Percentiles rank a stretch among this genome's conserved stretches.
phyloP scores from a whole-genome alignment of 169 alveolate species.

The Plasmodium gonderi region DNA sequence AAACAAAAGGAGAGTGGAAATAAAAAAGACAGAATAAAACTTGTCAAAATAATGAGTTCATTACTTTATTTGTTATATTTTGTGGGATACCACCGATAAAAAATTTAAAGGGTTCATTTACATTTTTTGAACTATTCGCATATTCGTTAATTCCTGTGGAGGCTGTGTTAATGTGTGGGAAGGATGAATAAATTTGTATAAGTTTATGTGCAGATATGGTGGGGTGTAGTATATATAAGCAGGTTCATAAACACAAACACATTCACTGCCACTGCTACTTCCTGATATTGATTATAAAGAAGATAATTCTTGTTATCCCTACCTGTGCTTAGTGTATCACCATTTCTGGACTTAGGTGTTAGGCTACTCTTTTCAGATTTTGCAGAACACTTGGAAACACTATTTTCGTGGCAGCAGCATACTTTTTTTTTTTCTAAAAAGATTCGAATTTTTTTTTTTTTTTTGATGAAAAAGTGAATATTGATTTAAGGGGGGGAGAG shows the following conservation, averaged over 20 bases:
- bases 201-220: background rate
- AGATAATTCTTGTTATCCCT: background rate
- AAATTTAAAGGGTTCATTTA: conserved; percentile 65
- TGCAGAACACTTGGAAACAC: conserved; percentile 22
- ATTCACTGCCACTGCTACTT: background rate
- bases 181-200: background rate
- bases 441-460: background rate
- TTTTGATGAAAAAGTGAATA: background rate
- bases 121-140: conserved; percentile 12
- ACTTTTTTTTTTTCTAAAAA: conserved; percentile 36
- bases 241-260: background rate
- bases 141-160: conserved; percentile 66
- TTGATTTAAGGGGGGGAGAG: background rate
- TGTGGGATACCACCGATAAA: conserved; percentile 74
- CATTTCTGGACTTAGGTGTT: conserved; percentile 15
- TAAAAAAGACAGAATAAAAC: background rate
- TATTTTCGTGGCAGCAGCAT: conserved; percentile 38
- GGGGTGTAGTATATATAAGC: background rate
- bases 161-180: conserved; percentile 22
- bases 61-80: conserved; percentile 53
- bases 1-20: background rate
- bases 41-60: background rate
- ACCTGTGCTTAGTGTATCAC: conserved; percentile 61
- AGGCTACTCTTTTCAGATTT: conserved; percentile 30
- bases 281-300: background rate